These are phyloP conservation scores for Bolboschoenus planiculmis DNA, from an alignment of 176 grass and related monocot genomes.

Conservation along the genomic window DNA sequence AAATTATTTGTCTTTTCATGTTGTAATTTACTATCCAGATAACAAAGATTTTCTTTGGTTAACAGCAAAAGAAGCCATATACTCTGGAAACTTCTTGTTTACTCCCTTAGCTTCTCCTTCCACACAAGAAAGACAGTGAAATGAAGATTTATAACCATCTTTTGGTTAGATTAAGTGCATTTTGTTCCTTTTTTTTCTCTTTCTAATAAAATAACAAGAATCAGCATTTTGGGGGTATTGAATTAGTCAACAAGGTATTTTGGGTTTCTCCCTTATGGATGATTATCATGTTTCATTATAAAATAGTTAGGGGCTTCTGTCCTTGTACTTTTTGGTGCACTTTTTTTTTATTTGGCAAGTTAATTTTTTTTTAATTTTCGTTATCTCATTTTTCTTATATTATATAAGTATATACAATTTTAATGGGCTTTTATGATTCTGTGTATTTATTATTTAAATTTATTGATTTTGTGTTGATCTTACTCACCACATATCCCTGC, in stretches of 20 bases:
- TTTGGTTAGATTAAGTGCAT: slow-evolving; percentile 7
- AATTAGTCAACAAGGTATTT: neutral
- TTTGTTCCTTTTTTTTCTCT: slow-evolving; percentile 2
- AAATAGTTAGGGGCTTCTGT: neutral
- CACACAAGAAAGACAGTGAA: slow-evolving; percentile 31
- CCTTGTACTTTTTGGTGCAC: neutral
- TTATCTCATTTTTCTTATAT: no score
- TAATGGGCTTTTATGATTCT: no score
- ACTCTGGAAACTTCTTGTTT: slow-evolving; percentile 89
- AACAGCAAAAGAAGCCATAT: slow-evolving; percentile 78
- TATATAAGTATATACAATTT: no score
- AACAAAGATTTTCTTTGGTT: slow-evolving; percentile 9
- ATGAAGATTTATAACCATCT: slow-evolving; percentile 25
- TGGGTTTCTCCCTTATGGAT: neutral
- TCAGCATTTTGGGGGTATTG: neutral
- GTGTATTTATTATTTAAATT: no score
- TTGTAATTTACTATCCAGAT: slow-evolving; percentile 16
- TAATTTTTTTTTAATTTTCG: no score
- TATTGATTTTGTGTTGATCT: no score
- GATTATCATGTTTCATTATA: neutral
- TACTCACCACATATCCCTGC: no score
- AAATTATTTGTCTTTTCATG: slow-evolving; percentile 19
- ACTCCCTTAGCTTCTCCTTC: slow-evolving; percentile 38
- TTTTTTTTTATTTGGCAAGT: no score
- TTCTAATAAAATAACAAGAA: neutral